These are phyloP conservation scores for Adansonia gregorii DNA, from an alignment of 441 rosid genomes.

Conservation along the genomic window DNA sequence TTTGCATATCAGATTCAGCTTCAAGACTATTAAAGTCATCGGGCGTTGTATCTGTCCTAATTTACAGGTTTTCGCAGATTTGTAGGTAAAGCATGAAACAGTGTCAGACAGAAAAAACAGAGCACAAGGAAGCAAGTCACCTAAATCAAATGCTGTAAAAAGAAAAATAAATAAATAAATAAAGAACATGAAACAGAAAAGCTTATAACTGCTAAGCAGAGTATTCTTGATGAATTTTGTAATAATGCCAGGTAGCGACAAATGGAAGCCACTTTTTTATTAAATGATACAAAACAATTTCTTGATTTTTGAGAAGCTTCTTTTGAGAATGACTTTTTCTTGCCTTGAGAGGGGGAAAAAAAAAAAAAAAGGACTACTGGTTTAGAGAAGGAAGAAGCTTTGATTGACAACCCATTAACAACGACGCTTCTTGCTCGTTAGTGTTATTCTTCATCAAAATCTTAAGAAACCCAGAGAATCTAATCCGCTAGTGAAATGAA, in stretches of 20 bases:
- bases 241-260: constrained; percentile 35
- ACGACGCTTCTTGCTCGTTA: not conserved
- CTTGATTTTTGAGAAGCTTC: not conserved
- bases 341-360: constrained; percentile 9
- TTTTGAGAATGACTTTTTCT: constrained; percentile 3
- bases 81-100: constrained; percentile 32
- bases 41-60: constrained; percentile 24
- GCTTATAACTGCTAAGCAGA: not conserved
- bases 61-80: constrained; percentile 34
- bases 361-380: constrained; percentile 2
- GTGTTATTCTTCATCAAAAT: not conserved
- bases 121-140: constrained; percentile 24
- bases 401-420: constrained; percentile 21
- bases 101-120: constrained; percentile 22
- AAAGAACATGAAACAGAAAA: constrained; percentile 2
- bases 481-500: not conserved
- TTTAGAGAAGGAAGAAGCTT: constrained; percentile 25
- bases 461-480: not conserved
- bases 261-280: constrained; percentile 42
- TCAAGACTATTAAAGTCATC: constrained; percentile 35
- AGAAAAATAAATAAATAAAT: not conserved
- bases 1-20: constrained; percentile 32
- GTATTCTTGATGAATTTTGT: constrained; percentile 4
- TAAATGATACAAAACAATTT: constrained; percentile 31
- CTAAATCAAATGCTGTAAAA: constrained; percentile 20